Evolutionary conservation across 2,329 filamentous ascomycete species (phyloP), one percentile per base, ranked within the genome.

Genomic region (Graphilbum sp.): DNA sequence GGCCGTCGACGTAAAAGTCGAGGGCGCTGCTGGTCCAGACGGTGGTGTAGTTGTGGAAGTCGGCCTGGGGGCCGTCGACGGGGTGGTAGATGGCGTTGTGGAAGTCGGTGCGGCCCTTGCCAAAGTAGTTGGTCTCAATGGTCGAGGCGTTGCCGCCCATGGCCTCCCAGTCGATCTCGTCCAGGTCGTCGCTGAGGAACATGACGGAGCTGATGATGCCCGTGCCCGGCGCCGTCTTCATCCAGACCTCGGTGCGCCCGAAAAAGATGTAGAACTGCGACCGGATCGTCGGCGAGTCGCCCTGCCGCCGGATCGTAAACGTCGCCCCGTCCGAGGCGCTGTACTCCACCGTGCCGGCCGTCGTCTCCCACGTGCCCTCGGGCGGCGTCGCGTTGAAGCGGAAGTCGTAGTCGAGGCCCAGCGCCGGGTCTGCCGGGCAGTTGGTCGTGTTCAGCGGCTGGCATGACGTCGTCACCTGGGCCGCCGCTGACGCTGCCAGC

Each of bases 111-210:
- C 30, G 34, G 35, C 80, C 82, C 62, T 87, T 85, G 54, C 81
- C 78, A 49, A 81, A 88, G 59, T 79, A 88, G 62, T 88, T 87
- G 47, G 72, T 78, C 48, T 81, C 67, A 9, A 72, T 79, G 25
- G 66, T 58, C 15, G 64, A 71, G 39, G 61, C 57, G 51, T 83
- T 77, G 40, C 67, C 67, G 34, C 83, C 83, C 41, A 85, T 67
- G 51, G 83, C 81, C 53, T 90, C 83, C 72, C 83, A 88, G 52
- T 94, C 86, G 31, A 93, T 76, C 58, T 93, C 84, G 54, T 93
- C 86, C 13, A 88, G 67, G 49, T 86, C 78, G 48, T 90, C 79
- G 36, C 80, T 88, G 46, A 90, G 67, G 56, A 88, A 68, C 53
- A 93, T 87, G 51, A 92, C 77, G 44, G 81, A 75, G 50, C 77